Percentiles rank a stretch among this genome's conserved stretches.
phyloP scores from a whole-genome alignment of 176 grass and related monocot genomes.

The Hsuehochloa calcarea region DNA sequence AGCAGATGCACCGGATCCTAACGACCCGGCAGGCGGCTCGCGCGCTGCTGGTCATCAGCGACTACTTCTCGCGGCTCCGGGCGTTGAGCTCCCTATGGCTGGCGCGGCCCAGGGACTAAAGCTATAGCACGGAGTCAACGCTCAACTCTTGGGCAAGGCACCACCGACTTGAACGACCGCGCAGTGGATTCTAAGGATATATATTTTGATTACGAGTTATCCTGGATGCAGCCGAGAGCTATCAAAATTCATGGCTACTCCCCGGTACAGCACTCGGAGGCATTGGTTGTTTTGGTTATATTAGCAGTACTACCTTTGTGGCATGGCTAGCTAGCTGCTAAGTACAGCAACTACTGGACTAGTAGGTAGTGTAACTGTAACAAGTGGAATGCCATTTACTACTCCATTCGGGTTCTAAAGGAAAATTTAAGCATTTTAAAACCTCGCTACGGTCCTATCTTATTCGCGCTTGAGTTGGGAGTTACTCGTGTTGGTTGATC shows the following conservation, averaged over 20 bases:
- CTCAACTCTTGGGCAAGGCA: not conserved
- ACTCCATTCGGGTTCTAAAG: not conserved
- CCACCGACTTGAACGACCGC: not conserved
- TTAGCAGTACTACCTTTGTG: not conserved
- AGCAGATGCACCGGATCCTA: constrained; percentile 88
- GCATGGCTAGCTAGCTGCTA: not conserved
- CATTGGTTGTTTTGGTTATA: not conserved
- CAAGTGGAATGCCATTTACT: not conserved
- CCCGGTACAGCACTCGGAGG: not conserved
- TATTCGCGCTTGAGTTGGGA: not conserved
- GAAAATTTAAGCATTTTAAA: not conserved
- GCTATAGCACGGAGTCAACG: not conserved
- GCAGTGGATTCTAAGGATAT: not conserved
- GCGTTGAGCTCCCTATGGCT: constrained; percentile 87
- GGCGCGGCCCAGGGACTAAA: constrained; percentile 64
- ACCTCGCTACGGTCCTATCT: not conserved
- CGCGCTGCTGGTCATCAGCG: constrained; percentile 76
- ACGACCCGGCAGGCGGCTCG: constrained; percentile 76
- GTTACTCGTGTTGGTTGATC: not conserved
- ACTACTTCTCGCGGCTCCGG: constrained; percentile 86
- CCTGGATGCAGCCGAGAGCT: not conserved
- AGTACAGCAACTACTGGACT: not conserved
- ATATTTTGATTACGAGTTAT: not conserved
- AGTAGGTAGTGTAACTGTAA: not conserved
- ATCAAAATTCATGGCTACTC: not conserved